Evolutionary conservation across 2,329 filamentous ascomycete species (phyloP).

Genomic region (Salinomyces thailandicus): DNA sequence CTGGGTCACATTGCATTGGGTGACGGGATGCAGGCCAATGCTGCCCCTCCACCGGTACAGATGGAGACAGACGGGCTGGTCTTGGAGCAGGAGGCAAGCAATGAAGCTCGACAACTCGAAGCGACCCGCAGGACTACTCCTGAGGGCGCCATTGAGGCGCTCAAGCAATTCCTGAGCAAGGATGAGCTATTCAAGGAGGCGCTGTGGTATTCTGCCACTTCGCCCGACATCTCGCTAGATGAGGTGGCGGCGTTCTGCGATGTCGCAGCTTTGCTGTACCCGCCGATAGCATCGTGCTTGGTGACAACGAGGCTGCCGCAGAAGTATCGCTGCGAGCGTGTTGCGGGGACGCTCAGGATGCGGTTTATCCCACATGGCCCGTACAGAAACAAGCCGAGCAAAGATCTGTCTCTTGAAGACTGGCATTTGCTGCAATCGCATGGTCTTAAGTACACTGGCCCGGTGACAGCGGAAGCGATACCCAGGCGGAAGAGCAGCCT

Average conservation of each 20-base stretch:
- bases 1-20: conserved; percentile 51
- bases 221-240: conserved; percentile 39
- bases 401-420: conserved; percentile 20
- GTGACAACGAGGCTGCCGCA: conserved; percentile 45
- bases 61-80: conserved; percentile 38
- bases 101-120: conserved; percentile 42
- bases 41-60: conserved; percentile 22
- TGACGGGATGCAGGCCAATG: conserved; percentile 28
- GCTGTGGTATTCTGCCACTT: conserved; percentile 46
- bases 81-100: conserved; percentile 46
- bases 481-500: conserved; percentile 9
- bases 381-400: conserved; percentile 19
- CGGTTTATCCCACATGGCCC: conserved; percentile 20
- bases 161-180: conserved; percentile 43
- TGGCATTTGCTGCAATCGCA: conserved; percentile 18
- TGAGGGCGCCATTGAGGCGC: conserved; percentile 47
- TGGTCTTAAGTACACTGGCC: conserved; percentile 24
- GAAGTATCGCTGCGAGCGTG: conserved; percentile 45
- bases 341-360: conserved; percentile 42
- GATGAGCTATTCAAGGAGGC: conserved; percentile 42
- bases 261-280: conserved; percentile 47
- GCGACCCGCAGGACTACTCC: conserved; percentile 45
- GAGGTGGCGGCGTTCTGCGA: conserved; percentile 49
- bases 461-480: conserved; percentile 10
- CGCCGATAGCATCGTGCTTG: conserved; percentile 39